Percentiles rank a stretch among this genome's conserved stretches.
phyloP scores from a whole-genome alignment of 352 stramenopile genomes.

The Pilasporangium apinafurcum region DNA sequence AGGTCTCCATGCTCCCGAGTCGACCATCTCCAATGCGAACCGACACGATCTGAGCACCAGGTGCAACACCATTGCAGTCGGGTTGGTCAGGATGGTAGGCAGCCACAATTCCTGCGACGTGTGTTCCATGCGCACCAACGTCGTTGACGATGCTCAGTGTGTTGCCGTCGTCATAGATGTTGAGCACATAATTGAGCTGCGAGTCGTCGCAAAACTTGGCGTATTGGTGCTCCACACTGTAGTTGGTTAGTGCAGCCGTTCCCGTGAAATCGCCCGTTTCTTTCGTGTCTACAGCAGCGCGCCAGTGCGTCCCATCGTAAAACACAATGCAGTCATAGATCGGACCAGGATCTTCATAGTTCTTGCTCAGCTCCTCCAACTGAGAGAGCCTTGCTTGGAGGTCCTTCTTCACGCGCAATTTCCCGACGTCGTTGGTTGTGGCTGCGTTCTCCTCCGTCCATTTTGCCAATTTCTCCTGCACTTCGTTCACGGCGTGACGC shows the following conservation, averaged over 20 bases:
- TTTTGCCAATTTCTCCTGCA: slow-evolving; percentile 49
- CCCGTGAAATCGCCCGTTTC: slow-evolving; percentile 82
- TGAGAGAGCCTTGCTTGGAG: slow-evolving; percentile 66
- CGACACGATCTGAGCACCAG: slow-evolving; percentile 89
- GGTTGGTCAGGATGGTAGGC: slow-evolving; percentile 84
- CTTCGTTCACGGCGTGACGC: slow-evolving; percentile 49
- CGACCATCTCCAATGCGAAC: slow-evolving; percentile 95
- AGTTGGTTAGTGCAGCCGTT: slow-evolving; percentile 65
- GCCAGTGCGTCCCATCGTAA: slow-evolving; percentile 70
- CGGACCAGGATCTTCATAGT: slow-evolving; percentile 88
- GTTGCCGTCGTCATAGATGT: slow-evolving; percentile 93
- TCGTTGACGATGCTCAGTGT: slow-evolving; percentile 92
- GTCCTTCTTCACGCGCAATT: slow-evolving; percentile 68
- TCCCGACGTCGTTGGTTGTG: slow-evolving; percentile 46
- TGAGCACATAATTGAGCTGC: slow-evolving; percentile 93
- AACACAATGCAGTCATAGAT: slow-evolving; percentile 92
- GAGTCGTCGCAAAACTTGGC: slow-evolving; percentile 86
- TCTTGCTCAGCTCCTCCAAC: slow-evolving; percentile 67
- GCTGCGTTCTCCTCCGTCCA: slow-evolving; percentile 62
- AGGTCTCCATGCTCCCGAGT: slow-evolving; percentile 94
- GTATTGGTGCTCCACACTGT: slow-evolving; percentile 71
- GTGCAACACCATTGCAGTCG: slow-evolving; percentile 90
- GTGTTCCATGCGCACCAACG: slow-evolving; percentile 91
- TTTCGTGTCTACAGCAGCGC: slow-evolving; percentile 80
- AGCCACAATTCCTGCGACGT: slow-evolving; percentile 94